These are phyloP conservation scores for Linnemannia schmuckeri DNA, from an alignment of 192 early-diverging fungal species.

Conservation along the genomic window DNA sequence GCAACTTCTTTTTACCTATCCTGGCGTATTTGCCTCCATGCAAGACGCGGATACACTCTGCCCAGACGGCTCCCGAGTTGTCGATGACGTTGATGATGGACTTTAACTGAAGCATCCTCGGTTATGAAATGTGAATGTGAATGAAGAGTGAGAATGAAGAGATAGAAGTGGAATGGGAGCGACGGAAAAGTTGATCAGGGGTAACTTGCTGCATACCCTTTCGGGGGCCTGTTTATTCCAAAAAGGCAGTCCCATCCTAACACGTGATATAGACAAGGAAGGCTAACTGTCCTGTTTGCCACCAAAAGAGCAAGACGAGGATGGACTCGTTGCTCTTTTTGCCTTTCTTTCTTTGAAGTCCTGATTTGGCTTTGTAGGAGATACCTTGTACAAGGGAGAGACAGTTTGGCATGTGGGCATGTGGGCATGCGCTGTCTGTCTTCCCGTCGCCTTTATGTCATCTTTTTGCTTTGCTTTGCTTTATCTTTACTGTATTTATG, in stretches of 20 bases:
- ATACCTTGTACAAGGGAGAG: no score
- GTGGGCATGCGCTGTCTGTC: neutral
- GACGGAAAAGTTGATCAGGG: neutral
- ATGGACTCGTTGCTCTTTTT: no score
- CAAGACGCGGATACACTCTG: constrained; percentile 95
- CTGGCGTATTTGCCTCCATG: constrained; percentile 81
- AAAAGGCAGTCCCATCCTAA: neutral
- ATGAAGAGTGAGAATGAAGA: neutral
- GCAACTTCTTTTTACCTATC: constrained; percentile 55
- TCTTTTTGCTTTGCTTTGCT: neutral
- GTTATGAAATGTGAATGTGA: neutral
- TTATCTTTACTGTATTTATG: no score
- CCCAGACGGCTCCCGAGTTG: constrained; percentile 94
- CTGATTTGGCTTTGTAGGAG: no score
- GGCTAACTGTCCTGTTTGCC: no score
- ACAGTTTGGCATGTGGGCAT: neutral
- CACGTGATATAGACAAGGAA: neutral
- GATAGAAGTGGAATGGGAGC: neutral
- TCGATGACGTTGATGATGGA: constrained; percentile 94
- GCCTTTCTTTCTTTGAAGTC: no score
- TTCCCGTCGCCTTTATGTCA: neutral
- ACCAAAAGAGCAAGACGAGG: no score
- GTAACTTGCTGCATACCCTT: neutral
- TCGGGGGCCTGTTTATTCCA: neutral
- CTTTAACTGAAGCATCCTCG: constrained; percentile 84